Evolutionary conservation across 331 rosid genomes (phyloP), one percentile per base, ranked within the genome.

Genomic region (Rosa hybrid): DNA sequence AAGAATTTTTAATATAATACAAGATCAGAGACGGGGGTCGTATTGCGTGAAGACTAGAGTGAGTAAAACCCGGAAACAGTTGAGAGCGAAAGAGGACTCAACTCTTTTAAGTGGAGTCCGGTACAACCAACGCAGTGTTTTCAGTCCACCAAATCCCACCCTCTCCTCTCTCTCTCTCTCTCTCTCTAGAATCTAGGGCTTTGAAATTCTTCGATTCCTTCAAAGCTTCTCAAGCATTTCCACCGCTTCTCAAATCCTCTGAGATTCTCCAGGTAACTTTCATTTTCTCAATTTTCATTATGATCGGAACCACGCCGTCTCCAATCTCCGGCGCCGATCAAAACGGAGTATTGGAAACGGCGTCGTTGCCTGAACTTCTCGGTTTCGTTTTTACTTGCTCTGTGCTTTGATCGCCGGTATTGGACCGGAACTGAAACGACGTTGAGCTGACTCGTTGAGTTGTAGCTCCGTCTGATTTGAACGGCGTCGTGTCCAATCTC

Each of bases 141-240:
- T 68, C 84, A 75, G 78, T 60, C 75, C 87, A 81, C 89, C 89
- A 81, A 67, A 78, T 10, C 78, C 20, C 41, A 63, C 34, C 38
- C 77, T 25, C 75, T 1, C 21, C 39, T 79, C 77, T 71, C 72
- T 14, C 77, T 78, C 68, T 72, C 77, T 84, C 7, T 70, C 78
- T 80, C 72, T 70, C 81, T 83, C 81, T 74, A 49, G 57, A 81
- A 6, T 81, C 63, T 56, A 69, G 83, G 49, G 84, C 46, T 78
- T 75, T 44, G 53, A 75, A 57, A 34, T 14, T 76, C 46, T 53
- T 50, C 79, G 57, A 59, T 67, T 49, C 39, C 49, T 45, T 62
- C 81, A 70, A 80, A 71, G 34, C 49, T 70, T n/a, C 74, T 8
- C 83, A 71, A 34, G 85, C 68, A 23, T 77, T 85, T 86, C 16